phyloP scores from a whole-genome alignment of 352 stramenopile species.

The Detonula confervacea region DNA sequence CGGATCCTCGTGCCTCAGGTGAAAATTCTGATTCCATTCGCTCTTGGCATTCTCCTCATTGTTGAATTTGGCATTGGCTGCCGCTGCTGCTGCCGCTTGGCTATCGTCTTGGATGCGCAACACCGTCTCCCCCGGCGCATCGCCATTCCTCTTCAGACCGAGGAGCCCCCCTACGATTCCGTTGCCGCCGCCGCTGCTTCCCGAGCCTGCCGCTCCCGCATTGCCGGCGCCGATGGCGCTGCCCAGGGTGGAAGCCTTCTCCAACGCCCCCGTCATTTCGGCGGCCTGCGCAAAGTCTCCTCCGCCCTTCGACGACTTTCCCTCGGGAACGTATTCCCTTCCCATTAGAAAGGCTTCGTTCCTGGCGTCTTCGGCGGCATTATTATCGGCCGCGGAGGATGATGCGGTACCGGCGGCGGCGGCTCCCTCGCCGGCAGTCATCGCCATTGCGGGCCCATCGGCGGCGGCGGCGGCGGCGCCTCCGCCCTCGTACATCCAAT shows the following conservation, averaged over 20 bases:
- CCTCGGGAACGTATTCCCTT: constrained; percentile 83
- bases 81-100: constrained; percentile 4
- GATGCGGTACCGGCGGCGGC: too few relatives aligned
- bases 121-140: constrained; percentile 8
- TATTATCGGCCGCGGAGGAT: too few relatives aligned
- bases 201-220: constrained; percentile 80
- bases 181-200: neutral
- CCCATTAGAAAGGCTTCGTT: constrained; percentile 92
- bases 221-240: constrained; percentile 58
- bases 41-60: constrained; percentile 17
- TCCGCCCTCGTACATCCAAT: constrained; percentile 98
- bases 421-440: constrained; percentile 12
- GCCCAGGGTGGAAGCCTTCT: constrained; percentile 45
- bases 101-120: constrained; percentile 41
- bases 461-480: constrained; percentile 67
- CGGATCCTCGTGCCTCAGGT: constrained; percentile 93
- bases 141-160: neutral
- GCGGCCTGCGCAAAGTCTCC: constrained; percentile 67
- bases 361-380: constrained; percentile 58
- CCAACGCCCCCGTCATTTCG: constrained; percentile 51
- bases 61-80: neutral
- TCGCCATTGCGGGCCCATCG: neutral
- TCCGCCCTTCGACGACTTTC: constrained; percentile 26
- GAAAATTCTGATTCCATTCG: constrained; percentile 91
- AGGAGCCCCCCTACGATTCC: too few relatives aligned